Evolutionary conservation across 1,139 yeast species (phyloP).

Genomic region (Yamadazyma pseudoaaseri): DNA sequence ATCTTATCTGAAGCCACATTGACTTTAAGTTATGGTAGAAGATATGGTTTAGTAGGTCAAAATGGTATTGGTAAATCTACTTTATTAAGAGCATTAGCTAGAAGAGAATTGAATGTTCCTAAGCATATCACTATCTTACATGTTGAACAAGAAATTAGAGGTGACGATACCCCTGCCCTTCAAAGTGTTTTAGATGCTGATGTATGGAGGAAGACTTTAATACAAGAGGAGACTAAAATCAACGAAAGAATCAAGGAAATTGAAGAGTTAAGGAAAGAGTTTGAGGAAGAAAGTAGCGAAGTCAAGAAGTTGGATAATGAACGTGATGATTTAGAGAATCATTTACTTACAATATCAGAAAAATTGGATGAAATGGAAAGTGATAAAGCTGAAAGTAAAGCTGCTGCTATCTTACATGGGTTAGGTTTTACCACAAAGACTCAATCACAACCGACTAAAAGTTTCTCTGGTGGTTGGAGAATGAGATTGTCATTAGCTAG

Average conservation of each 20-base stretch:
- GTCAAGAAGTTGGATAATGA: constrained; percentile 83
- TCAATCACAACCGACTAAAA: constrained; percentile 77
- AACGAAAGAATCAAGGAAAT: constrained; percentile 74
- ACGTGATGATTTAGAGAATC: constrained; percentile 78
- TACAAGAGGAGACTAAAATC: constrained; percentile 73
- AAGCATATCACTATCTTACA: constrained; percentile 93
- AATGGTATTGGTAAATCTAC: constrained; percentile 99
- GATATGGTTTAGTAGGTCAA: constrained; percentile 97
- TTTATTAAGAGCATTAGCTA: constrained; percentile 79
- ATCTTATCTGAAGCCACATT: constrained; percentile 86
- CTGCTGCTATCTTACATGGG: constrained; percentile 92
- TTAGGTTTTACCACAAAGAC: constrained; percentile 90
- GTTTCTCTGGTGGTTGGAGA: constrained; percentile 99
- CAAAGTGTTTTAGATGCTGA: constrained; percentile 97
- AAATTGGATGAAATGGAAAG: constrained; percentile 91
- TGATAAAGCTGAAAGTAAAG: constrained; percentile 96
- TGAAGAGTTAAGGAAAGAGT: constrained; percentile 63
- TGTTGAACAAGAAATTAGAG: constrained; percentile 95
- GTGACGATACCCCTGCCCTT: constrained; percentile 86
- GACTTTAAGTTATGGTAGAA: constrained; percentile 85
- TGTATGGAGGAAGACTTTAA: constrained; percentile 93
- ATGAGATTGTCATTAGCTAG: constrained; percentile 98
- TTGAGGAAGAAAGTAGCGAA: constrained; percentile 82
- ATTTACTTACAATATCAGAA: constrained; percentile 74
- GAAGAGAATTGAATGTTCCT: constrained; percentile 92